Percentiles rank a stretch among this genome's conserved stretches.
Conservation (phyloP, 164 flowering plant genomes). For the Macadamia integrifolia region DNA sequence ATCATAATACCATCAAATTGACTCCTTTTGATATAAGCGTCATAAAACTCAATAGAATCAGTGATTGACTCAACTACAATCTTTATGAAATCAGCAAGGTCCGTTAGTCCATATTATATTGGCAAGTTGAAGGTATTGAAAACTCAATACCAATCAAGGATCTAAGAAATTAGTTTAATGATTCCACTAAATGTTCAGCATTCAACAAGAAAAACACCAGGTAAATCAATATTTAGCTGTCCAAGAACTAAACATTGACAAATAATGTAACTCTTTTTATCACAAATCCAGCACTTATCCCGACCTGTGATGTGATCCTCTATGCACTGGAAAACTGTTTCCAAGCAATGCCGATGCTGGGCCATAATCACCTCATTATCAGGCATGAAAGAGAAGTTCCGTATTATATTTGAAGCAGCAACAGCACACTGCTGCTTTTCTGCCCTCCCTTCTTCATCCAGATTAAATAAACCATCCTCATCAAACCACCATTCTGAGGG, state of each 20-base stretch:
- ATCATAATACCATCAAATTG: too few relatives aligned
- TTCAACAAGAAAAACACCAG: too few relatives aligned
- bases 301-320: constrained; percentile 65
- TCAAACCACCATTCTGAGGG: constrained; percentile 77
- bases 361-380: constrained; percentile 85
- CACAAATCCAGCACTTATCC: constrained; percentile 1
- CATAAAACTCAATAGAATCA: too few relatives aligned
- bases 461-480: constrained; percentile 89
- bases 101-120: too few relatives aligned
- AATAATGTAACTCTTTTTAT: not conserved
- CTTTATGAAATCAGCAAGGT: too few relatives aligned
- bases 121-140: too few relatives aligned
- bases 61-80: too few relatives aligned
- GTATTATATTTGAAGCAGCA: constrained; percentile 90
- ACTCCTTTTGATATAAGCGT: too few relatives aligned
- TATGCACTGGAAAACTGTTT: constrained; percentile 76
- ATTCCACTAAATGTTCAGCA: too few relatives aligned
- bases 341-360: constrained; percentile 79
- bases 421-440: constrained; percentile 96
- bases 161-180: too few relatives aligned
- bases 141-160: too few relatives aligned
- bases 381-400: constrained; percentile 97
- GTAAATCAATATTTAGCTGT: too few relatives aligned
- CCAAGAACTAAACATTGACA: not conserved
- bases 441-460: constrained; percentile 86